A percentile compares a stretch with the other conserved stretches of the same genome.
phyloP scores from a whole-genome alignment of 169 alveolate genomes.

The Perkinsus chesapeaki region DNA sequence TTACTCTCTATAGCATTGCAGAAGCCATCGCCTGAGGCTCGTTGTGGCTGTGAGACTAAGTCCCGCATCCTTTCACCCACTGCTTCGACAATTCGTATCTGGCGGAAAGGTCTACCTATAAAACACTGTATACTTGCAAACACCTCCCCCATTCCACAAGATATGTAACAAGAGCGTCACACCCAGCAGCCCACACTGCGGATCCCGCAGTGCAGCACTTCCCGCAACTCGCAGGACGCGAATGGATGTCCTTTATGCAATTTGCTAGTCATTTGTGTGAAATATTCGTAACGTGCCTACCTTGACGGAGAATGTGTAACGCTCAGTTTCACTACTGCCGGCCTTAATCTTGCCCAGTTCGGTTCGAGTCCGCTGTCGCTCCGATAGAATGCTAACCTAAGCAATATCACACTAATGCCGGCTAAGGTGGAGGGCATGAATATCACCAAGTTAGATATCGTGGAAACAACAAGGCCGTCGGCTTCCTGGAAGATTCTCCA shows the following conservation, averaged over 20 bases:
- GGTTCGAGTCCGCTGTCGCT: neutral
- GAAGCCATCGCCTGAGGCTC: neutral
- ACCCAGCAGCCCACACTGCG: no score
- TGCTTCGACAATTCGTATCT: neutral
- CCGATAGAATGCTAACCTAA: neutral
- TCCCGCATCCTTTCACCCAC: neutral
- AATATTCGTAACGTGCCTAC: no score
- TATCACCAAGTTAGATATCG: neutral
- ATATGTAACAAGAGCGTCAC: no score
- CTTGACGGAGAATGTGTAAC: neutral
- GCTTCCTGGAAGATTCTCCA: neutral
- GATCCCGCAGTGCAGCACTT: no score
- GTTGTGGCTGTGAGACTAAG: neutral
- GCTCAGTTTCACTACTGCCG: neutral
- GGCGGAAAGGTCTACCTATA: no score
- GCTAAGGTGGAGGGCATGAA: no score
- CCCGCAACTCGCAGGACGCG: no score
- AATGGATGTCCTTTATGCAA: no score
- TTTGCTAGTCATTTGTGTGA: no score
- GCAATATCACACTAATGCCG: no score
- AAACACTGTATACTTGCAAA: no score
- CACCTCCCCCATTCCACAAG: no score
- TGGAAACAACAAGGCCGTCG: neutral
- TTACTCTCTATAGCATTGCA: neutral
- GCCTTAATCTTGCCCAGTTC: neutral